phyloP scores from a whole-genome alignment of 176 grass and related monocot species.

The Paspalum vaginatum region DNA sequence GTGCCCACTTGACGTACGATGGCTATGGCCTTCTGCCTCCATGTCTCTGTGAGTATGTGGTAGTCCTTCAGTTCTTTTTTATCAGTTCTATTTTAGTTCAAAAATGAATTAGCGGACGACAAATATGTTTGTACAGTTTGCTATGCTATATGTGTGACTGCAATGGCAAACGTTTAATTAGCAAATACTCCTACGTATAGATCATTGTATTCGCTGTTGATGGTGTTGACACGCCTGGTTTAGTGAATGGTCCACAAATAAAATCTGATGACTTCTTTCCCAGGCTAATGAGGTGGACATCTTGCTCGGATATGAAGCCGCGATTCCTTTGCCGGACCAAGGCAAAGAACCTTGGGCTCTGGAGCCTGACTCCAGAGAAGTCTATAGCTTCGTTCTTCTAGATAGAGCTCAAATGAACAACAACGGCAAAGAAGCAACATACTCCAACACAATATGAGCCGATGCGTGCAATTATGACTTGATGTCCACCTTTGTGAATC shows the following conservation, averaged over 20 bases:
- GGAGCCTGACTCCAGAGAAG: background rate
- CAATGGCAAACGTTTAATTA: background rate
- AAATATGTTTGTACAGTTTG: background rate
- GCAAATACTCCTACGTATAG: background rate
- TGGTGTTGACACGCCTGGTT: background rate
- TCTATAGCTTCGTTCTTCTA: background rate
- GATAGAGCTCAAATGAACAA: background rate
- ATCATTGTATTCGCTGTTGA: background rate
- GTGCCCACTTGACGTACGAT: slow-evolving; percentile 31
- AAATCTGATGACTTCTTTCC: background rate
- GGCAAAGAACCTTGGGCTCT: background rate
- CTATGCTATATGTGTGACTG: background rate
- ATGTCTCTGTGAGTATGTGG: no score
- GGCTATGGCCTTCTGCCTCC: slow-evolving; percentile 4
- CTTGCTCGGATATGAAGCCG: background rate
- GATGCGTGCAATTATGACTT: background rate
- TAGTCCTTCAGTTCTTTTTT: no score
- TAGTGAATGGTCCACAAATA: background rate
- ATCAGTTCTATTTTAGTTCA: background rate
- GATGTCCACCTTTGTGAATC: background rate
- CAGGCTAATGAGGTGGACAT: background rate
- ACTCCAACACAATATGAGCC: background rate
- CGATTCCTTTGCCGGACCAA: no score
- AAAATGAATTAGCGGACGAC: no score
- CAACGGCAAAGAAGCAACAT: background rate